Conservation (phyloP, 345 rosid species). For the Dipteronia dyeriana region DNA sequence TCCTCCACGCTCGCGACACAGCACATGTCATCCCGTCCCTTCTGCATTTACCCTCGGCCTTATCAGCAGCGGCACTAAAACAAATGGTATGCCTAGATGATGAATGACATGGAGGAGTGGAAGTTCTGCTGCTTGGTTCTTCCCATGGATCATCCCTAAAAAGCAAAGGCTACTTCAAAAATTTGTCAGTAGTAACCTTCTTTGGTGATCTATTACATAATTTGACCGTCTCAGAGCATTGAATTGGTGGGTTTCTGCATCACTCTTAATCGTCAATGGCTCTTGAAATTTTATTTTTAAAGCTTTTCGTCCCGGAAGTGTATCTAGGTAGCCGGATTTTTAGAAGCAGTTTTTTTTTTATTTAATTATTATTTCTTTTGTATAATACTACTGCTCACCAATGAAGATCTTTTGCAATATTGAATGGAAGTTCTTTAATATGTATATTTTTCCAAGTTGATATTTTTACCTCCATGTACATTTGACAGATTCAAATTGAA, state of each 20-base stretch:
- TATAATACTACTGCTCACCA: conserved; percentile 11
- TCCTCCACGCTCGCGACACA: conserved; percentile 30
- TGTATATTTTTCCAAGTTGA: conserved; percentile 21
- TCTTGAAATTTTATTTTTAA: background rate
- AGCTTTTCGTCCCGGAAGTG: conserved; percentile 3
- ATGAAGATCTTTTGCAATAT: conserved; percentile 28
- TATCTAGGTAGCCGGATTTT: background rate
- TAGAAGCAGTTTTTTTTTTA: too few species aligned
- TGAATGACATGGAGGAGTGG: conserved; percentile 15
- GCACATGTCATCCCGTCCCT: conserved; percentile 16
- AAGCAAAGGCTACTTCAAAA: background rate
- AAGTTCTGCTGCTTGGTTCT: conserved; percentile 13
- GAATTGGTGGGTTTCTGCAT: background rate
- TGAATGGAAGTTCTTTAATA: conserved; percentile 19
- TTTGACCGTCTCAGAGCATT: background rate
- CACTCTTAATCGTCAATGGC: conserved; percentile 14
- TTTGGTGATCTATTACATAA: background rate
- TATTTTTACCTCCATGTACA: conserved; percentile 7
- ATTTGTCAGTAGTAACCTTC: background rate
- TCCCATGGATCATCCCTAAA: conserved; percentile 7
- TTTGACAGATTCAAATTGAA: conserved; percentile 14
- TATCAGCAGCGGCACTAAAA: conserved; percentile 2
- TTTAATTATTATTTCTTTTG: conserved; percentile 11
- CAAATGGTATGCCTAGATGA: conserved; percentile 5
- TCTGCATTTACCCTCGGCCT: conserved; percentile 10